Percentiles rank a stretch among this genome's conserved stretches.
Evolutionary conservation across 2,329 filamentous ascomycete species (phyloP).

Genomic region (Chaetomiaceae sp.): DNA sequence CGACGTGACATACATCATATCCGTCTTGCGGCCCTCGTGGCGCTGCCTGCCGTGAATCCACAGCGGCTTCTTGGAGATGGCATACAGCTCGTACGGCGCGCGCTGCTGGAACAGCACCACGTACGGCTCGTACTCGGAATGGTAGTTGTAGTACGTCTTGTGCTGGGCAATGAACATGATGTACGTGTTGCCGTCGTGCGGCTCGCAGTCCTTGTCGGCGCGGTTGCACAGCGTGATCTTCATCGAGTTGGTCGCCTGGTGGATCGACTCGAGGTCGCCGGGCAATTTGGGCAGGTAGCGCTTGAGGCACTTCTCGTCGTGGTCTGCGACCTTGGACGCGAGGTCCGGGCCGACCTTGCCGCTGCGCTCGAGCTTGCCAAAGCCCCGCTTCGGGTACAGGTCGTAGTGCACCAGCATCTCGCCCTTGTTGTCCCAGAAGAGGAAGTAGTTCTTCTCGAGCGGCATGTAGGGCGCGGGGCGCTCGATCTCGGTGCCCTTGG

Average conservation of each 20-base stretch:
- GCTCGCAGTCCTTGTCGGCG: constrained; percentile 40
- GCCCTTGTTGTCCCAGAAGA: constrained; percentile 52
- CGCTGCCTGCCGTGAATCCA: constrained; percentile 51
- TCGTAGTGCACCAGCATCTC: constrained; percentile 51
- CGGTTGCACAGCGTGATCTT: constrained; percentile 51
- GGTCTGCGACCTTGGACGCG: constrained; percentile 32
- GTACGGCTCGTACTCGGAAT: constrained; percentile 53
- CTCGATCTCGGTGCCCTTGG: constrained; percentile 45
- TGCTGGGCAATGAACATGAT: constrained; percentile 52
- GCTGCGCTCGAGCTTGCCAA: constrained; percentile 42
- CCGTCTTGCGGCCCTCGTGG: constrained; percentile 34
- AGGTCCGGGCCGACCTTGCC: constrained; percentile 47
- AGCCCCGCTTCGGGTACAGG: constrained; percentile 44
- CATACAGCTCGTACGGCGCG: constrained; percentile 48
- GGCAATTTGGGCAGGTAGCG: constrained; percentile 41
- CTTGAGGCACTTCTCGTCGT: constrained; percentile 44
- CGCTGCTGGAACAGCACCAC: constrained; percentile 46
- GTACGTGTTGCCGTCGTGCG: constrained; percentile 47
- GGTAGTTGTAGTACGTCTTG: constrained; percentile 46
- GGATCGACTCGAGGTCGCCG: constrained; percentile 42
- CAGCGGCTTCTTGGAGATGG: constrained; percentile 45
- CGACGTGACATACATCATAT: constrained; percentile 56
- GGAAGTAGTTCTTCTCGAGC: constrained; percentile 60
- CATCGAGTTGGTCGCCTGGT: constrained; percentile 58
- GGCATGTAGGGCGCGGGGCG: constrained; percentile 41